These are phyloP conservation scores for Alnus rubra DNA, from an alignment of 306 rosid species.

Conservation along the genomic window DNA sequence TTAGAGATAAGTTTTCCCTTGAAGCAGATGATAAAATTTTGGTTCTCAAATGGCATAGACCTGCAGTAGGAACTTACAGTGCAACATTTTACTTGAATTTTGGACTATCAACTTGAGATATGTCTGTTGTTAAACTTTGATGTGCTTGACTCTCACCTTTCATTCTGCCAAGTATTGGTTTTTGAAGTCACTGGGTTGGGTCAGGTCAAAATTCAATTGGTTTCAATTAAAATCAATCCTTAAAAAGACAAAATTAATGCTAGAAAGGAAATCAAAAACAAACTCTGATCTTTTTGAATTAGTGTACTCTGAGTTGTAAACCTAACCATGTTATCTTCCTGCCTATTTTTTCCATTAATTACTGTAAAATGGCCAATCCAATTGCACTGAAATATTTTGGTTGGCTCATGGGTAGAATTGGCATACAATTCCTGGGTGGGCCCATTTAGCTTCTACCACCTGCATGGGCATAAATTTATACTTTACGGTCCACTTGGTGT, in stretches of 20 bases:
- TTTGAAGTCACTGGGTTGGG: neutral
- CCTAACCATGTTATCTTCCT: neutral
- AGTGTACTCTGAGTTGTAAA: neutral
- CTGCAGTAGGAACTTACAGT: neutral
- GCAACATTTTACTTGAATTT: neutral
- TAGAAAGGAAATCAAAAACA: neutral
- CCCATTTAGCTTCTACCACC: neutral
- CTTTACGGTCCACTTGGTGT: neutral
- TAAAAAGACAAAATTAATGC: neutral
- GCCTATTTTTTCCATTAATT: neutral
- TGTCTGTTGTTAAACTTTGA: neutral
- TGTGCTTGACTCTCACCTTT: neutral
- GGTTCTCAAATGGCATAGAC: neutral
- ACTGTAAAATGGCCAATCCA: neutral
- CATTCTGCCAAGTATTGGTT: neutral
- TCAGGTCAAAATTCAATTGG: neutral
- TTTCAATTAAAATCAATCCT: neutral
- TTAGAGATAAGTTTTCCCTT: slow-evolving; percentile 13
- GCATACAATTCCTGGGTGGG: neutral
- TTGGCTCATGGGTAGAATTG: neutral
- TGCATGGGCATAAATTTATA: neutral
- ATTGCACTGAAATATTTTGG: neutral
- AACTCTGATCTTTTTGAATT: neutral
- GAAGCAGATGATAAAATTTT: slow-evolving; percentile 23
- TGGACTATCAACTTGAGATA: neutral